phyloP scores from a whole-genome alignment of 345 rosid species.

The Cardamine chenopodiifolia region DNA sequence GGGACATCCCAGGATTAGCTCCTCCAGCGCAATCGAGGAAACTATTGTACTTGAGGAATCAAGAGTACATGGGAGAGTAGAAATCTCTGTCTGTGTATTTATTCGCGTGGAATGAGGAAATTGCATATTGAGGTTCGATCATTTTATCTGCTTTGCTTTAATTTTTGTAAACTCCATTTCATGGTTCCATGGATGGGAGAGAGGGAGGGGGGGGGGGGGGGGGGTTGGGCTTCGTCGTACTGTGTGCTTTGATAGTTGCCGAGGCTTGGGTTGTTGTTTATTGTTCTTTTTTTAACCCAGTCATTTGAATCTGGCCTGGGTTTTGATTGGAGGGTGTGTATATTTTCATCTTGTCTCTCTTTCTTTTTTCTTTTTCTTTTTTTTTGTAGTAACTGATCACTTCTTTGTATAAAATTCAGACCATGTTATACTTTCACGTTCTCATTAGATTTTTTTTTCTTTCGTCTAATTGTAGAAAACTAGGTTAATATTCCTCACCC shows the following conservation, averaged over 20 bases:
- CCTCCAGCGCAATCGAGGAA: slow-evolving; percentile 95
- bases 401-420: slow-evolving; percentile 40
- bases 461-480: not conserved
- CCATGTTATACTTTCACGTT: slow-evolving; percentile 30
- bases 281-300: not conserved
- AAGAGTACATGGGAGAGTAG: slow-evolving; percentile 36
- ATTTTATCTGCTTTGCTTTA: slow-evolving; percentile 8
- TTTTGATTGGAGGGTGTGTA: slow-evolving; percentile 39
- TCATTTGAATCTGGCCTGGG: slow-evolving; percentile 27
- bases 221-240: slow-evolving; percentile 21
- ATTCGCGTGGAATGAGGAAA: slow-evolving; percentile 30
- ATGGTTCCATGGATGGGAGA: slow-evolving; percentile 22
- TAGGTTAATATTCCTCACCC: not conserved
- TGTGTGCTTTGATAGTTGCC: slow-evolving; percentile 37
- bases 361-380: not conserved
- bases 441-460: slow-evolving; percentile 2
- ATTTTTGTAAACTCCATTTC: slow-evolving; percentile 22
- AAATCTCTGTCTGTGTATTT: slow-evolving; percentile 25
- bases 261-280: slow-evolving; percentile 28
- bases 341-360: not conserved
- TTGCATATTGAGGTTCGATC: slow-evolving; percentile 33
- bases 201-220: too few species aligned
- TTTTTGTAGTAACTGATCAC: not conserved
- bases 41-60: slow-evolving; percentile 60
- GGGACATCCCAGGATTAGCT: slow-evolving; percentile 98